phyloP scores from a whole-genome alignment of 257 asterid species.

The Solanum sitiens region DNA sequence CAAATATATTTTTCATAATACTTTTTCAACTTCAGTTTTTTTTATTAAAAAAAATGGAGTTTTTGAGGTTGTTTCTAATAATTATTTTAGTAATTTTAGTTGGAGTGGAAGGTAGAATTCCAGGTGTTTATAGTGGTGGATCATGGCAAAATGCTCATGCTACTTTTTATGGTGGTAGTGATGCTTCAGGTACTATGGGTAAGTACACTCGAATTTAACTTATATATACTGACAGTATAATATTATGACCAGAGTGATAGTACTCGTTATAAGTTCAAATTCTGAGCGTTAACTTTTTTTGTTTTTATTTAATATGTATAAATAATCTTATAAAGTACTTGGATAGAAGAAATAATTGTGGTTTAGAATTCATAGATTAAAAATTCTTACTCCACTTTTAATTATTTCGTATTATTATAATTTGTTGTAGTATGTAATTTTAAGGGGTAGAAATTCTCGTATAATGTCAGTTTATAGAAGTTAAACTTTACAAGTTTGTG shows the following conservation, averaged over 20 bases:
- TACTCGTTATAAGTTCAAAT: not conserved
- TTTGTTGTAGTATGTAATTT: not conserved
- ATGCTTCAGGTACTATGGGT: constrained; percentile 3
- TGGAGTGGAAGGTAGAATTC: not conserved
- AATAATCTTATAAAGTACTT: not conserved
- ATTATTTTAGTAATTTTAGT: not conserved
- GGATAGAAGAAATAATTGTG: not conserved
- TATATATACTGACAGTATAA: not conserved
- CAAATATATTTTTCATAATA: not conserved
- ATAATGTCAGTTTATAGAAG: not conserved
- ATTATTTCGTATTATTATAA: not conserved
- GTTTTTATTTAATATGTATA: not conserved
- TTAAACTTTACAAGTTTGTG: not conserved
- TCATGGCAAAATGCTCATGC: constrained; percentile 7
- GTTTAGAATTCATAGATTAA: too few species aligned
- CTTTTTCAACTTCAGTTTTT: not conserved
- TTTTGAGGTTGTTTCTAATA: not conserved
- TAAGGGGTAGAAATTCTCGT: not conserved
- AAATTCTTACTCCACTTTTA: not conserved
- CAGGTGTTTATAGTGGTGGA: not conserved
- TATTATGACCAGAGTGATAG: not conserved
- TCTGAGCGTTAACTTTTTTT: not conserved
- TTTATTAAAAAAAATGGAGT: not conserved
- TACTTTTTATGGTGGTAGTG: constrained; percentile 3
- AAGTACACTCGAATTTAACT: not conserved